Base-by-base conservation (phyloP, 164 flowering plant species). In the Warburgia ugandensis region DNA sequence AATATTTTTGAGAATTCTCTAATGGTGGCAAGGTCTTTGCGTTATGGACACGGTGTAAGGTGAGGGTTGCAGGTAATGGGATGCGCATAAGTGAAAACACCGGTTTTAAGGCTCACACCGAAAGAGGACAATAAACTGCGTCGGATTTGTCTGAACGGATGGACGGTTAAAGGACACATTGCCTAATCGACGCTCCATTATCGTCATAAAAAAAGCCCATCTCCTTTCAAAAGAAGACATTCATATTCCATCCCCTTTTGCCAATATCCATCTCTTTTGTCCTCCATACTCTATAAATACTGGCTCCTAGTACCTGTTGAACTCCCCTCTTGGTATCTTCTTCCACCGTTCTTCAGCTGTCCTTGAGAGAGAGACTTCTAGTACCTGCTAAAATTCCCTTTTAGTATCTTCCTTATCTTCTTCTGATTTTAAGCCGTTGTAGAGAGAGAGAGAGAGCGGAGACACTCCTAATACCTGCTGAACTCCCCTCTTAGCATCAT, bases 401-500 rank as follows among this genome's bases (percentile, higher is more conserved):
- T n/a, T n/a, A n/a, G n/a, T n/a, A n/a, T n/a, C n/a, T n/a, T n/a
- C n/a, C n/a, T n/a, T n/a, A n/a, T n/a, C n/a, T n/a, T n/a, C n/a
- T n/a, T n/a, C n/a, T n/a, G n/a, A n/a, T n/a, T n/a, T n/a, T n/a
- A n/a, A n/a, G n/a, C n/a, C n/a, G n/a, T n/a, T n/a, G n/a, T n/a
- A n/a, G n/a, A n/a, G n/a, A n/a, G n/a, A n/a, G n/a, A n/a, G n/a
- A n/a, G 17, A 14, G 17, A 37, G 17, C 17, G 17, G 10, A 3
- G 4, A 13, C 13, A 37, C 6, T 16, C 35, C 14, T 33, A 5
- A 4, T 39, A 6, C 45, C 22, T 38, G 5, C 13, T 21, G 22
- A 13, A 50, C 40, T 50, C 54, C 54, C 54, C 54, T 16, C 13
- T 25, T 50, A 10, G 11, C 42, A 14, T 50, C 27, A 25, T 50